A percentile compares a stretch with the other conserved stretches of the same genome.
Conservation (phyloP, 2,329 filamentous ascomycete genomes). For the Chalaropsis ovoidea region DNA sequence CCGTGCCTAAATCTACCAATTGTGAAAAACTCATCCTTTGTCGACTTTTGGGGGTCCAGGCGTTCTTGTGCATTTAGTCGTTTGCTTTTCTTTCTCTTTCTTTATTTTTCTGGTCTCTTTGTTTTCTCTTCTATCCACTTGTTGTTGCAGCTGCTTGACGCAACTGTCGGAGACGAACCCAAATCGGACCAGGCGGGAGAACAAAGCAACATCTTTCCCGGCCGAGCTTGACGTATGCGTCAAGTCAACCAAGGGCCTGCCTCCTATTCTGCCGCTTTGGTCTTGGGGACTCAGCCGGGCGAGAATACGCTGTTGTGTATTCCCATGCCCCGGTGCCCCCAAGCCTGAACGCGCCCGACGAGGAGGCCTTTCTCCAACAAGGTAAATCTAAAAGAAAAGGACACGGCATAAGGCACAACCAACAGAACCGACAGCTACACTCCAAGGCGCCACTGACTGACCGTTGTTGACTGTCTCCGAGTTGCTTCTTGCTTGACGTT, state of each 20-base stretch:
- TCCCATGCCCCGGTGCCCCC: not conserved
- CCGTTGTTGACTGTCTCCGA: not conserved
- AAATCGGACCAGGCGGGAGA: not conserved
- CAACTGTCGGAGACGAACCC: not conserved
- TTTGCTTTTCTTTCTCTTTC: constrained; percentile 19
- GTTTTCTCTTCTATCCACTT: not conserved
- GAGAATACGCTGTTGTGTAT: constrained; percentile 9
- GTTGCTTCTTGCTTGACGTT: not conserved
- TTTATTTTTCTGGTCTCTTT: constrained; percentile 12
- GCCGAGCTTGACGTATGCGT: not conserved
- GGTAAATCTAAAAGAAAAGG: constrained; percentile 6
- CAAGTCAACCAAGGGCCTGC: not conserved
- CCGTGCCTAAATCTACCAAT: constrained; percentile 32
- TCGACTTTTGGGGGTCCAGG: constrained; percentile 21
- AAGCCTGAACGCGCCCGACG: not conserved
- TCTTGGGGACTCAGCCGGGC: not conserved
- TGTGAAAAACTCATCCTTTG: constrained; percentile 3
- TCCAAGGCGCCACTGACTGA: too few species aligned
- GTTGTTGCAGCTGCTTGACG: not conserved
- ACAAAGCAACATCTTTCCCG: constrained; percentile 10
- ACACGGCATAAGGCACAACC: not conserved
- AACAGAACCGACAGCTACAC: not conserved
- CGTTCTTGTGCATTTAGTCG: constrained; percentile 24
- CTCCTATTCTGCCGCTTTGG: not conserved
- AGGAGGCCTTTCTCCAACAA: not conserved